These are phyloP conservation scores for Zarea fungicola DNA, from an alignment of 2,329 filamentous ascomycete genomes.

Conservation along the genomic window DNA sequence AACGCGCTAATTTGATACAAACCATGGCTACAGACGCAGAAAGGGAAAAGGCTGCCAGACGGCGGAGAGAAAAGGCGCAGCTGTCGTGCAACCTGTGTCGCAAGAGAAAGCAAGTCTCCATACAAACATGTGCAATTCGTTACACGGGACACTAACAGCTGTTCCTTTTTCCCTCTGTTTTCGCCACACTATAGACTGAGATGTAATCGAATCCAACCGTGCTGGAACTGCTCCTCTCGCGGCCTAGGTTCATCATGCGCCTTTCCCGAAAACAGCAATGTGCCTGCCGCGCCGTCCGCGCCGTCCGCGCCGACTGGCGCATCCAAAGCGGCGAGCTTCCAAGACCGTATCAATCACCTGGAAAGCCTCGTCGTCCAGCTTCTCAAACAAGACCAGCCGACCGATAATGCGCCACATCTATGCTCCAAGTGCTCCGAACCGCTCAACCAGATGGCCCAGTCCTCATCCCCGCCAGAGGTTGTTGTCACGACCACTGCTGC, in stretches of 20 bases:
- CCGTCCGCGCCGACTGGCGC: conserved; percentile 9
- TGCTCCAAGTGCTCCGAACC: conserved; percentile 1
- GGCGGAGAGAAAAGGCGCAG: conserved; percentile 10
- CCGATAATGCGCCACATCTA: background rate
- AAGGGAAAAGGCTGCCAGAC: background rate
- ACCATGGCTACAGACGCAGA: conserved; percentile 2
- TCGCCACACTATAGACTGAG: conserved; percentile 21
- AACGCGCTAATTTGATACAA: background rate
- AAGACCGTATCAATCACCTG: conserved; percentile 24
- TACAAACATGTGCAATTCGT: too few relatives aligned
- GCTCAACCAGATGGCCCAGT: background rate
- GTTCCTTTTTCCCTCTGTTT: background rate
- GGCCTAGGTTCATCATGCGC: conserved; percentile 21
- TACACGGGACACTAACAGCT: background rate
- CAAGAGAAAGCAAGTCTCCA: conserved; percentile 9
- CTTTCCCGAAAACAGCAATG: conserved; percentile 27
- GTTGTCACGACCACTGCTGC: background rate
- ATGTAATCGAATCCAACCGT: conserved; percentile 27
- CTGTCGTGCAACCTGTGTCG: conserved; percentile 9
- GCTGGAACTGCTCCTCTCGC: conserved; percentile 24
- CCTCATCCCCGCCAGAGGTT: background rate
- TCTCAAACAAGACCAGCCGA: background rate
- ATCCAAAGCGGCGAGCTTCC: conserved; percentile 8
- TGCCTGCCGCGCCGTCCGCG: conserved; percentile 6
- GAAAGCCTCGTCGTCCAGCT: conserved; percentile 22